Conservation (phyloP, 345 rosid species). For the Nasturtium officinale region DNA sequence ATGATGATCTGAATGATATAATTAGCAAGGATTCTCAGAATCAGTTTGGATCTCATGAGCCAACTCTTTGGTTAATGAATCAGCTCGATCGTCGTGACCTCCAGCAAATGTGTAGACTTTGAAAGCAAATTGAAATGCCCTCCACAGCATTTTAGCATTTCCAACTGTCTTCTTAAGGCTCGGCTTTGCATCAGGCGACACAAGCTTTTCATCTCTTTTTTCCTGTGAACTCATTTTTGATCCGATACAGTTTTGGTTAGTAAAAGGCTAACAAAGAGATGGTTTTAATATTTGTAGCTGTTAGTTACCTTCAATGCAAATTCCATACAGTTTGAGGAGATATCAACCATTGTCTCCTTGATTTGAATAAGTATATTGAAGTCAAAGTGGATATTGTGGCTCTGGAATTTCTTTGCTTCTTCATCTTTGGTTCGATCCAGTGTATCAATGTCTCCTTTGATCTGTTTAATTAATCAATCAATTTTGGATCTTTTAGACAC, state of each 20-base stretch:
- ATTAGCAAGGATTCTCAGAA: conserved; percentile 47
- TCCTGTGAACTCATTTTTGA: conserved; percentile 50
- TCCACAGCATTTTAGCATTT: conserved; percentile 66
- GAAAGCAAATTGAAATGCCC: conserved; percentile 85
- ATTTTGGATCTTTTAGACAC: neutral
- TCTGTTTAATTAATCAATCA: conserved; percentile 41
- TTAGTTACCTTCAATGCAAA: conserved; percentile 67
- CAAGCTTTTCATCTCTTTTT: conserved; percentile 56
- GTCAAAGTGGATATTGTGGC: conserved; percentile 72
- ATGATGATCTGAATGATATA: neutral
- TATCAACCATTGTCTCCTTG: conserved; percentile 86
- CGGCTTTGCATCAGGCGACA: conserved; percentile 37
- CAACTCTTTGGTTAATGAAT: conserved; percentile 67
- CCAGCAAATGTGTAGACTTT: conserved; percentile 84
- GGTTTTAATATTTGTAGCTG: neutral
- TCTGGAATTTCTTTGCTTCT: conserved; percentile 71
- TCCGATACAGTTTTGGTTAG: neutral
- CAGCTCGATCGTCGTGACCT: conserved; percentile 86
- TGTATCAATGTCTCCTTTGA: conserved; percentile 73
- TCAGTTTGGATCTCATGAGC: conserved; percentile 80
- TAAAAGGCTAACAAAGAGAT: neutral
- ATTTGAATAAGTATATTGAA: conserved; percentile 65
- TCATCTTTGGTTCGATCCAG: conserved; percentile 85
- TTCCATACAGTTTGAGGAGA: conserved; percentile 88
- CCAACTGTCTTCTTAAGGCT: conserved; percentile 45